Evolutionary conservation across 306 rosid species (phyloP).

Genomic region (Vigna trinervia): DNA sequence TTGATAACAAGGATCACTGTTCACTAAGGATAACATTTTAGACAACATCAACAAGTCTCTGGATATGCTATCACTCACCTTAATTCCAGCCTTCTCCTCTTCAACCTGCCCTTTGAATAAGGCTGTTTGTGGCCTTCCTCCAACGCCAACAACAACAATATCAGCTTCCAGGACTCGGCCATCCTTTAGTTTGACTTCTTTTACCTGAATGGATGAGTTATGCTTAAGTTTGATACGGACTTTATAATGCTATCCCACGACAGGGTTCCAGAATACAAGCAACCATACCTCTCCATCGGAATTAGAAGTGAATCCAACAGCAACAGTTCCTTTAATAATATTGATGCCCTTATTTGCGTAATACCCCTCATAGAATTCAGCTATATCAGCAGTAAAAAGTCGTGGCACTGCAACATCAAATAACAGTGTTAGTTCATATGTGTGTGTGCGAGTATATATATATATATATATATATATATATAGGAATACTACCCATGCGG

Average conservation of each 20-base stretch:
- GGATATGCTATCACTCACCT: constrained; percentile 61
- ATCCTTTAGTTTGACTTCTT: constrained; percentile 92
- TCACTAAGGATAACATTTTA: background rate
- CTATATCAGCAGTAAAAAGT: constrained; percentile 87
- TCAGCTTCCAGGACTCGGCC: constrained; percentile 90
- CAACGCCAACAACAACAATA: constrained; percentile 96
- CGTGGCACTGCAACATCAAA: constrained; percentile 83
- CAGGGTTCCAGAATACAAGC: constrained; percentile 27
- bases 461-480: too few species aligned
- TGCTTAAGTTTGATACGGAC: constrained; percentile 11
- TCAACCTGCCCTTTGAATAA: constrained; percentile 95
- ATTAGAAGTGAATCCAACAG: constrained; percentile 74
- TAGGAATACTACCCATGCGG: background rate
- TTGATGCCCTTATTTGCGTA: constrained; percentile 82
- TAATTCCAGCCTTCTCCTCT: constrained; percentile 94
- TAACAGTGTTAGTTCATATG: constrained; percentile 23
- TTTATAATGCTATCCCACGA: constrained; percentile 27
- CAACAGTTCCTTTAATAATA: constrained; percentile 94
- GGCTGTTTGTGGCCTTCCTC: constrained; percentile 79
- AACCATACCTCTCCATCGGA: constrained; percentile 82
- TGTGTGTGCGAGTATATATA: too few species aligned
- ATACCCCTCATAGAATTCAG: constrained; percentile 85
- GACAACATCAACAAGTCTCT: constrained; percentile 15
- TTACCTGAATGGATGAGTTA: constrained; percentile 66
- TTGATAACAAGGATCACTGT: constrained; percentile 26